Conservation (phyloP, 352 stramenopile genomes). For the Globisporangium nagaii region DNA sequence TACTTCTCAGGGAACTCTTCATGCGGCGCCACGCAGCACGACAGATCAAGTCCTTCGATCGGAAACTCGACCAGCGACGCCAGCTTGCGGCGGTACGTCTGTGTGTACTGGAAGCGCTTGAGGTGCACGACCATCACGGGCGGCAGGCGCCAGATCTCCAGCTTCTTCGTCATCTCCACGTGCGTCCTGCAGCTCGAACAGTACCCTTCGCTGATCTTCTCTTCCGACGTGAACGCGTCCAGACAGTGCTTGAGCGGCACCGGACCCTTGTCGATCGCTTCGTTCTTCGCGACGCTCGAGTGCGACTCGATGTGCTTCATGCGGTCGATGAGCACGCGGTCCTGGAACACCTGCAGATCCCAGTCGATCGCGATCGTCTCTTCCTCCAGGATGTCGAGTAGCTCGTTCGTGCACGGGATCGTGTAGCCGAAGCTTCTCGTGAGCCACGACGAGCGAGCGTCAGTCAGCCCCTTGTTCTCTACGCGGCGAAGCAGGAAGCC, state of each 20-base stretch:
- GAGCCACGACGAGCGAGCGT: slow-evolving; percentile 74
- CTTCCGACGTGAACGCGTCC: slow-evolving; percentile 80
- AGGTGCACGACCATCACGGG: slow-evolving; percentile 98
- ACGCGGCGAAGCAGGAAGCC: slow-evolving; percentile 79
- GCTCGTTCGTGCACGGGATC: slow-evolving; percentile 72
- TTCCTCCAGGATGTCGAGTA: slow-evolving; percentile 78
- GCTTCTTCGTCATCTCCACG: slow-evolving; percentile 97
- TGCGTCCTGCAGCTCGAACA: slow-evolving; percentile 96
- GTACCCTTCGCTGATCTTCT: slow-evolving; percentile 92
- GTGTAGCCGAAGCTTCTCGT: slow-evolving; percentile 75
- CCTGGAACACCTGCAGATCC: slow-evolving; percentile 80
- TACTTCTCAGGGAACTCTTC: slow-evolving; percentile 78
- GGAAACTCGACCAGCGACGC: slow-evolving; percentile 95
- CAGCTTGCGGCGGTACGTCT: slow-evolving; percentile 86
- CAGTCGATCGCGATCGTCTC: slow-evolving; percentile 86
- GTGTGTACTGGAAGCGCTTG: slow-evolving; percentile 98
- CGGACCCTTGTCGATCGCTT: slow-evolving; percentile 85
- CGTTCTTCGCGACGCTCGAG: slow-evolving; percentile 75
- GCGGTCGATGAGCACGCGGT: slow-evolving; percentile 75
- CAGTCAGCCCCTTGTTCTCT: slow-evolving; percentile 78
- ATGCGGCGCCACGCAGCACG: slow-evolving; percentile 82
- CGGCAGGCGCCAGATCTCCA: slow-evolving; percentile 95
- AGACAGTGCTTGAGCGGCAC: slow-evolving; percentile 77
- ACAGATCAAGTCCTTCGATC: slow-evolving; percentile 93
- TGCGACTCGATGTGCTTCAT: slow-evolving; percentile 85